Evolutionary conservation across 2,329 filamentous ascomycete genomes (phyloP).

Genomic region (Proliferodiscus dingleyae): DNA sequence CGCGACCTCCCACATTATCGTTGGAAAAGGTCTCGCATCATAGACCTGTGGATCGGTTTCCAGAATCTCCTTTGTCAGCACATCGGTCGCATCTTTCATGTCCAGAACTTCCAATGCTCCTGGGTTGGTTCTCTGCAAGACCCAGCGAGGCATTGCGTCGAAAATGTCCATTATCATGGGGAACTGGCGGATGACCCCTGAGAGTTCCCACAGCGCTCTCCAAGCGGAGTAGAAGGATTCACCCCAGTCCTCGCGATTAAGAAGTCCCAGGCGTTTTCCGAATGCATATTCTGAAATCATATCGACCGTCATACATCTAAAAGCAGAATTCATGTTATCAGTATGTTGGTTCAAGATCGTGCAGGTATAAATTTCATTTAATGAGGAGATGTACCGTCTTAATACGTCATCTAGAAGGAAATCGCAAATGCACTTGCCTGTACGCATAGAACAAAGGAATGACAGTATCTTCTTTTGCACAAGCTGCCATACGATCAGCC

Average conservation of each 20-base stretch:
- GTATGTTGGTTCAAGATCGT: not conserved
- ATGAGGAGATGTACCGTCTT: not conserved
- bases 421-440: not conserved
- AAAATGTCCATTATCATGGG: conserved; percentile 7
- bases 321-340: not conserved
- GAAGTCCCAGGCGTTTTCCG: conserved; percentile 21
- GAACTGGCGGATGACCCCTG: conserved; percentile 5
- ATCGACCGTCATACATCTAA: conserved; percentile 6
- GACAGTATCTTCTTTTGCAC: conserved; percentile 9
- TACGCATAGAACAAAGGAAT: conserved; percentile 26
- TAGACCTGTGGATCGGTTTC: conserved; percentile 4
- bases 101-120: conserved; percentile 6
- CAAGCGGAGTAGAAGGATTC: conserved; percentile 25
- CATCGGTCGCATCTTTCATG: conserved; percentile 3
- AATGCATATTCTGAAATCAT: conserved; percentile 11
- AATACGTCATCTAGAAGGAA: not conserved
- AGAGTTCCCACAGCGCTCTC: conserved; percentile 19
- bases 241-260: conserved; percentile 26
- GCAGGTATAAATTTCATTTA: not conserved
- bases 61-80: conserved; percentile 1
- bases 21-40: conserved; percentile 2
- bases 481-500: conserved; percentile 7
- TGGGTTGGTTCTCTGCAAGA: conserved; percentile 1
- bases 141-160: conserved; percentile 6
- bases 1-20: conserved; percentile 6